Base-by-base conservation (phyloP, 2,329 filamentous ascomycete species). In the Diaporthe sp. region DNA sequence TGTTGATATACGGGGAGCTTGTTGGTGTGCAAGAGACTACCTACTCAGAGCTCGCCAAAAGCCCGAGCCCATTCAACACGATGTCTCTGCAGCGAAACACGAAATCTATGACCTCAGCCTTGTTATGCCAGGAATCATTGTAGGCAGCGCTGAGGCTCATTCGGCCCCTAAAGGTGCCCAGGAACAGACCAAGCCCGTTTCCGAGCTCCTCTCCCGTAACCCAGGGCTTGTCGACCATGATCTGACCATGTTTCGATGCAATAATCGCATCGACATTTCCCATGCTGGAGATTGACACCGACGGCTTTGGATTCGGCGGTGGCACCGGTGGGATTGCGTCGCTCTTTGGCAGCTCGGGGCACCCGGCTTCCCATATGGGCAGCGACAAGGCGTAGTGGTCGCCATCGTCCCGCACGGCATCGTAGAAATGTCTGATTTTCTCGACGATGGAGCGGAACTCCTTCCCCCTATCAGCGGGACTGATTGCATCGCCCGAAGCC, bases 291-390 rank as follows among this genome's bases (percentile, higher is more conserved):
- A 65, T 47, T 13, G 25, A 31, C 17, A 49, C 61, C 17, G 42
- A 65, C 3, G 61, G 61, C 20, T 65, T 65, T 9, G 42, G 42
- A 0, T 49, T 49, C 10, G 42, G 61, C 1, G 61, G 42, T 8
- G 42, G 61, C 25, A 65, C 34, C 2, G 61, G 25, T 9, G 61
- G 61, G 1, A 31, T 15, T 22, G 61, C 25, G 10, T 65, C 42
- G 42, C 17, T 65, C 25, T 65, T 65, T 7, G 61, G 61, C 2
- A 65, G 25, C 61, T 49, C 17, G 17, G 61, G 61, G 42, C 42
- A 65, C 4, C 39, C 60, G n/a, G 39, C 60, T 12, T 65, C 39
- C 61, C 61, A 65, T 12, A 65, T 65, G 42, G 61, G 61, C 25
- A 65, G 42, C 20, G 61, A 65, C 61, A 65, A 13, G 42, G 25